These are phyloP conservation scores for Castanea crenata DNA, from an alignment of 306 rosid species.

Conservation along the genomic window DNA sequence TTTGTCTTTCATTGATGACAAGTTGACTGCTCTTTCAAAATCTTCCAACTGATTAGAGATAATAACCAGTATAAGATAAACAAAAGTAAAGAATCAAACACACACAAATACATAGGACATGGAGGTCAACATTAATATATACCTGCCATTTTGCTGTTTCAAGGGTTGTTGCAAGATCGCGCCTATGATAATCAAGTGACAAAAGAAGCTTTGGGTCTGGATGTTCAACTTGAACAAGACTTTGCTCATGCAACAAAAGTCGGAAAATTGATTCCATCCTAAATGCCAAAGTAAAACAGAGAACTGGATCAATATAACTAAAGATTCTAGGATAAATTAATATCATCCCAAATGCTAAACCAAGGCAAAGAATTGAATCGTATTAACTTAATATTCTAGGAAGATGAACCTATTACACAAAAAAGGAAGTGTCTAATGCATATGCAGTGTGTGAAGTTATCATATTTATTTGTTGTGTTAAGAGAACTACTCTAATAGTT, in stretches of 20 bases:
- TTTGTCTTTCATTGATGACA: constrained; percentile 19
- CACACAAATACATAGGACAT: background rate
- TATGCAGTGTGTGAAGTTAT: background rate
- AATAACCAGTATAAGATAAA: constrained; percentile 1
- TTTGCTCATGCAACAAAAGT: constrained; percentile 32
- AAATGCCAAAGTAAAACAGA: background rate
- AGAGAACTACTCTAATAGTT: background rate
- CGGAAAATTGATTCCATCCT: constrained; percentile 44
- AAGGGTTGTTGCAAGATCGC: constrained; percentile 40
- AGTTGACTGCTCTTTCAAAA: constrained; percentile 41
- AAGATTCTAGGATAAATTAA: constrained; percentile 11
- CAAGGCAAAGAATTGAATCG: background rate
- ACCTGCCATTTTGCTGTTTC: constrained; percentile 48
- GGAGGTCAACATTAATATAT: background rate
- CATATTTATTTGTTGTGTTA: background rate
- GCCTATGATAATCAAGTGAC: constrained; percentile 31
- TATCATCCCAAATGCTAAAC: constrained; percentile 28
- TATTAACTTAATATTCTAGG: background rate
- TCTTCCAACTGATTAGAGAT: constrained; percentile 38
- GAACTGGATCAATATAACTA: background rate
- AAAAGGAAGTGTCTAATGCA: background rate
- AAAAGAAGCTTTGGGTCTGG: constrained; percentile 26
- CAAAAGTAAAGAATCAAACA: background rate
- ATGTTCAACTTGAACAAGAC: constrained; percentile 24
- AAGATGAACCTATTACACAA: background rate